phyloP scores from a whole-genome alignment of 345 rosid species.

The Citrus medica region DNA sequence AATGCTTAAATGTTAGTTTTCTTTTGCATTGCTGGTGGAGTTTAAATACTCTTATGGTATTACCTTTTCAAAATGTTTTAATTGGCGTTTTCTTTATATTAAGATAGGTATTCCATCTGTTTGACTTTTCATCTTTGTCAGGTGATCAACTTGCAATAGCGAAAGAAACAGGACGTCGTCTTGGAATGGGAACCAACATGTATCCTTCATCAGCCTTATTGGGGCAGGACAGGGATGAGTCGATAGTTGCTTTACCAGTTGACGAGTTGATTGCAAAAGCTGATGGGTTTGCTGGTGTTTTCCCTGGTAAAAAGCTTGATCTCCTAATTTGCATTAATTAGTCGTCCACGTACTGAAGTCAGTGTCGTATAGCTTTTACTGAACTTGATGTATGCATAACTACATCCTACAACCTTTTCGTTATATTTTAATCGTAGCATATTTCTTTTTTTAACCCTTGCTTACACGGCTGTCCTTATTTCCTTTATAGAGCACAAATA shows the following conservation, averaged over 20 bases:
- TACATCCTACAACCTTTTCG: background rate
- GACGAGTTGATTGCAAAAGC: conserved; percentile 61
- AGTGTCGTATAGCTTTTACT: background rate
- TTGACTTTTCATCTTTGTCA: conserved; percentile 4
- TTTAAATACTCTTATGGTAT: background rate
- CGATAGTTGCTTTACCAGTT: conserved; percentile 50
- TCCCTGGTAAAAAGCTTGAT: conserved; percentile 43
- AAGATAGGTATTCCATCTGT: background rate
- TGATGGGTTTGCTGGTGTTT: conserved; percentile 70
- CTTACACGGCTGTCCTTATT: background rate
- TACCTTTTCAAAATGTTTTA: background rate
- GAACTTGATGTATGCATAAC: background rate
- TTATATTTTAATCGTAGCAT: background rate
- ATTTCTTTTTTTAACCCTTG: background rate
- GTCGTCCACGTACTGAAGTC: background rate
- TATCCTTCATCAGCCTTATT: conserved; percentile 59
- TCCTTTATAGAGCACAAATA: conserved; percentile 55
- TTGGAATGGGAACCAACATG: conserved; percentile 73
- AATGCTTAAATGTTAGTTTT: background rate
- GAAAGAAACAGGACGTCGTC: conserved; percentile 70
- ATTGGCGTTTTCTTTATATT: background rate
- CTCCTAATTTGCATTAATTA: background rate
- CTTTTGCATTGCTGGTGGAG: too few species aligned
- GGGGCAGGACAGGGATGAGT: conserved; percentile 59
- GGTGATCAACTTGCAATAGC: conserved; percentile 75